Evolutionary conservation across 2,329 filamentous ascomycete genomes (phyloP).

Genomic region (Stagonosporopsis cucurbitacearum): DNA sequence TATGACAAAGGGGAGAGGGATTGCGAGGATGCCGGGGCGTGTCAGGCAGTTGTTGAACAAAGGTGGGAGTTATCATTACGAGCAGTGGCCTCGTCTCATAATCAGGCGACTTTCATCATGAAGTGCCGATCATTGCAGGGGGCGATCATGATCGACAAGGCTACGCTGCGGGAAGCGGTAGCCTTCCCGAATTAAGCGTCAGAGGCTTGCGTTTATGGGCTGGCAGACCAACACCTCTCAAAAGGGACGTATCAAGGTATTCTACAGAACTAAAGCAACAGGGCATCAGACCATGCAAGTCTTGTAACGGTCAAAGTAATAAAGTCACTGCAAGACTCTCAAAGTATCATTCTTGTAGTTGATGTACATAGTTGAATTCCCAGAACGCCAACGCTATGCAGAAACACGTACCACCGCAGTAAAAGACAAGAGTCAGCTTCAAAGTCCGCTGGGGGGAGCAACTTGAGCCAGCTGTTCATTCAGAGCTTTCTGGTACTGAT

Average conservation of each 20-base stretch:
- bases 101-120: slow-evolving; percentile 12
- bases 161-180: slow-evolving; percentile 3
- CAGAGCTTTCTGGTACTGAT: slow-evolving; percentile 74
- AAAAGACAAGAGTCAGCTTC: neutral
- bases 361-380: neutral
- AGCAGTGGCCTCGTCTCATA: slow-evolving; percentile 6
- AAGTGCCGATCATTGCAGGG: slow-evolving; percentile 7
- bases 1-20: neutral
- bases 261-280: neutral
- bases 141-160: slow-evolving; percentile 7
- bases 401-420: slow-evolving; percentile 6
- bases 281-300: neutral
- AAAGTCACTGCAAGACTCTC: neutral
- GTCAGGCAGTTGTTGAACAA: neutral
- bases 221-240: neutral
- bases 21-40: neutral
- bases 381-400: slow-evolving; percentile 45
- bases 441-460: slow-evolving; percentile 8
- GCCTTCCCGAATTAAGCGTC: slow-evolving; percentile 1
- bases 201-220: neutral
- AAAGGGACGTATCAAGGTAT: neutral
- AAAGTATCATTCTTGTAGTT: neutral
- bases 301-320: neutral
- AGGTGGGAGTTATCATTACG: neutral
- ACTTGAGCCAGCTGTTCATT: slow-evolving; percentile 59